These are phyloP conservation scores for Kentomonas sorsogonicus DNA, from an alignment of 208 protist species.

Conservation along the genomic window DNA sequence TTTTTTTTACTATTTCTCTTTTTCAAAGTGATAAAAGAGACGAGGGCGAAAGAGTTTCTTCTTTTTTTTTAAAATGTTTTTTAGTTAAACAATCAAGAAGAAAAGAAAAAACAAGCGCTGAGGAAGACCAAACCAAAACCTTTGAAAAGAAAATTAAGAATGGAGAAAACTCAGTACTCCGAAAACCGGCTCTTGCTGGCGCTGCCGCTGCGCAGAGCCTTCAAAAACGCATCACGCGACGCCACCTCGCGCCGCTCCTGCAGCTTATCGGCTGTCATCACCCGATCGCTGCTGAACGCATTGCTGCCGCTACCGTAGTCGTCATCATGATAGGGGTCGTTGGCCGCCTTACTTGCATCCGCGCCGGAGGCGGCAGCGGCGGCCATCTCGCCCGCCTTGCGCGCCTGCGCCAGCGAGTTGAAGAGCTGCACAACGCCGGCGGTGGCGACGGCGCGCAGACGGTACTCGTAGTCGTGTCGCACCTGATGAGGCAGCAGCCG, in stretches of 20 bases:
- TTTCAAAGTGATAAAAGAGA: too few species aligned
- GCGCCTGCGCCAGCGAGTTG: constrained; percentile 75
- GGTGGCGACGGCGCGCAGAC: constrained; percentile 73
- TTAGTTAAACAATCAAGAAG: not conserved
- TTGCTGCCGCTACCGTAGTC: too few species aligned
- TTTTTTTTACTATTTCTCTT: not conserved
- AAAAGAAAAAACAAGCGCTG: not conserved
- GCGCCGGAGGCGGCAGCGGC: too few species aligned
- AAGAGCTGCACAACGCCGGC: constrained; percentile 84
- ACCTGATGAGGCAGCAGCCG: constrained; percentile 63
- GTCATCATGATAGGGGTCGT: too few species aligned
- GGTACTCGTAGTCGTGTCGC: constrained; percentile 86
- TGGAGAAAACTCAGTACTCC: constrained; percentile 12
- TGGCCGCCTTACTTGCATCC: too few species aligned
- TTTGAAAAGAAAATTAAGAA: not conserved
- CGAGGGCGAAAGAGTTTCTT: too few species aligned
- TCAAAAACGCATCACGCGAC: constrained; percentile 75
- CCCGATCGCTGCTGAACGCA: too few species aligned
- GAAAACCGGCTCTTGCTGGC: constrained; percentile 17
- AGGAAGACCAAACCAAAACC: not conserved
- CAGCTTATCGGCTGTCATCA: constrained; percentile 67
- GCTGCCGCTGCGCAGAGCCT: constrained; percentile 53
- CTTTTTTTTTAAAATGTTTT: not conserved
- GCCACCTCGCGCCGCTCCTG: constrained; percentile 69
- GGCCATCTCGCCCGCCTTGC: constrained; percentile 54